Evolutionary conservation across 2,329 filamentous ascomycete genomes (phyloP).

Genomic region (Endoconidiophora polonica): DNA sequence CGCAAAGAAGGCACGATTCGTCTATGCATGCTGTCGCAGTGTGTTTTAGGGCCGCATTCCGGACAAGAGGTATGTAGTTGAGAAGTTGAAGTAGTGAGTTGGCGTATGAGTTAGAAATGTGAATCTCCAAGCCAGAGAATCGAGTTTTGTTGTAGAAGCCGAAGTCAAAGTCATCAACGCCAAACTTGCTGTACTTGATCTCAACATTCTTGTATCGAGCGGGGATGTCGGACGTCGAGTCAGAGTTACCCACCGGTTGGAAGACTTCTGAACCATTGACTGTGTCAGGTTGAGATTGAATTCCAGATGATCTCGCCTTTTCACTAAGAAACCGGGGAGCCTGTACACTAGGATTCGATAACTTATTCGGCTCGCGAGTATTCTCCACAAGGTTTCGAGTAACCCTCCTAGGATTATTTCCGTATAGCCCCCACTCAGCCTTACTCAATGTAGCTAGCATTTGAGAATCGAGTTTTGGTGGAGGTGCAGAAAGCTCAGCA

Average conservation of each 20-base stretch:
- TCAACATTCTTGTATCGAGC: slow-evolving; percentile 86
- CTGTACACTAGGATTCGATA: slow-evolving; percentile 42
- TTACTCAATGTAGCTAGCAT: slow-evolving; percentile 52
- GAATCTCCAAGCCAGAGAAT: slow-evolving; percentile 85
- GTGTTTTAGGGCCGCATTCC: slow-evolving; percentile 79
- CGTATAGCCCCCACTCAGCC: slow-evolving; percentile 61
- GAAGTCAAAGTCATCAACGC: slow-evolving; percentile 98
- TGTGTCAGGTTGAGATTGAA: neutral
- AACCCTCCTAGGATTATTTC: slow-evolving; percentile 55
- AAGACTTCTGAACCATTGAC: slow-evolving; percentile 15
- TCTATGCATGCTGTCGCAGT: slow-evolving; percentile 69
- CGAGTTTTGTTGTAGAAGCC: slow-evolving; percentile 87
- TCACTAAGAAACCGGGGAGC: slow-evolving; percentile 91
- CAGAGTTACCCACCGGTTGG: slow-evolving; percentile 14
- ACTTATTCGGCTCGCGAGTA: slow-evolving; percentile 46
- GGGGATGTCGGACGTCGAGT: slow-evolving; percentile 56
- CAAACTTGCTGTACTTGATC: slow-evolving; percentile 98
- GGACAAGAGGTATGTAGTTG: slow-evolving; percentile 73
- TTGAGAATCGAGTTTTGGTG: slow-evolving; percentile 54
- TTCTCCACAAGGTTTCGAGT: slow-evolving; percentile 73
- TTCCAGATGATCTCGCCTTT: slow-evolving; percentile 54
- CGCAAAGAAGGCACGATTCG: slow-evolving; percentile 77
- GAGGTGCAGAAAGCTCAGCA: slow-evolving; percentile 73
- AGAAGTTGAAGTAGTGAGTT: slow-evolving; percentile 84
- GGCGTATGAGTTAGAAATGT: slow-evolving; percentile 92